These are phyloP conservation scores for Cornus suecica DNA, from an alignment of 148 eudicot genomes.

Conservation along the genomic window DNA sequence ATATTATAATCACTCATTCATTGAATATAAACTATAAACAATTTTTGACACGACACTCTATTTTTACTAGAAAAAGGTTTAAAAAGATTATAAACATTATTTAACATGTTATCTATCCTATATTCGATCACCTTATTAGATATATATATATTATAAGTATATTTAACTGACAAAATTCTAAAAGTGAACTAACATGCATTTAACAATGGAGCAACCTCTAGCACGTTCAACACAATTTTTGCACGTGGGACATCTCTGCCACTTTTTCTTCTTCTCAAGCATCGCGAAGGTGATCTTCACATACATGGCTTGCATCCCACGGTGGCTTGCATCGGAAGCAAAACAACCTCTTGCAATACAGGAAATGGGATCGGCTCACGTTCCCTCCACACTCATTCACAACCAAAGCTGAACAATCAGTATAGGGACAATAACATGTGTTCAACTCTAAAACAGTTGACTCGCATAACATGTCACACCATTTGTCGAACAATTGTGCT, in stretches of 20 bases:
- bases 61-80: too few species aligned
- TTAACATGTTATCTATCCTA: too few species aligned
- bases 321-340: neutral
- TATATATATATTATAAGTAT: too few species aligned
- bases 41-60: too few species aligned
- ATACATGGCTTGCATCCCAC: neutral
- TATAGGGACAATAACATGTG: neutral
- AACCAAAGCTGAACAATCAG: neutral
- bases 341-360: neutral
- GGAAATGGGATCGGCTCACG: neutral
- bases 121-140: too few species aligned
- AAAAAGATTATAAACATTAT: too few species aligned
- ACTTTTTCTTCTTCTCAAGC: neutral
- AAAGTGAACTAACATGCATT: neutral
- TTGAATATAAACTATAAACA: too few species aligned
- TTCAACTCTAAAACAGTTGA: neutral
- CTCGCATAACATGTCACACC: neutral
- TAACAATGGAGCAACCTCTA: neutral
- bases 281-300: neutral
- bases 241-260: neutral
- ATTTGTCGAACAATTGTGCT: neutral
- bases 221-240: neutral
- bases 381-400: neutral
- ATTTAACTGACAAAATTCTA: too few species aligned
- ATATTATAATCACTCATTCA: too few species aligned